Evolutionary conservation across 106 monocot species (phyloP).

Genomic region (Alisma plantagoaquatica): DNA sequence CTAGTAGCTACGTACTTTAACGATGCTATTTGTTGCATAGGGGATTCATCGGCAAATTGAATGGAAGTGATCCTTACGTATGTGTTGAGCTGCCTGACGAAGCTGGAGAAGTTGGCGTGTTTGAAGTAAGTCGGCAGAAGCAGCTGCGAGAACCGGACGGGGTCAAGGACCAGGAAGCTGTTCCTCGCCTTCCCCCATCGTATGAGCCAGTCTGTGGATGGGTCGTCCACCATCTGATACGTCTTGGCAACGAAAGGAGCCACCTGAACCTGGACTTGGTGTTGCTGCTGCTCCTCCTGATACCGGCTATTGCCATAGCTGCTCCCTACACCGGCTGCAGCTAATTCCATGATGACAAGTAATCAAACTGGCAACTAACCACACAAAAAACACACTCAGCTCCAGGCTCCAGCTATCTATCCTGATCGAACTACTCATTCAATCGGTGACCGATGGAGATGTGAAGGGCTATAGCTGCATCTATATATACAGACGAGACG

Average conservation of each 20-base stretch:
- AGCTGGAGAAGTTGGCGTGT: conserved; percentile 76
- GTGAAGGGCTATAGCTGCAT: too few species aligned
- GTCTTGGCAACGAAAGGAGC: conserved; percentile 21
- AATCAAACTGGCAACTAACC: too few species aligned
- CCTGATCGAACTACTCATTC: too few species aligned
- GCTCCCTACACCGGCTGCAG: too few species aligned
- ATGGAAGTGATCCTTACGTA: conserved; percentile 27
- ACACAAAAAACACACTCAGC: too few species aligned
- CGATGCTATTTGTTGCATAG: conserved; percentile 54
- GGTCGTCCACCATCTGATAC: conserved; percentile 17
- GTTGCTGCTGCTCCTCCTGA: too few species aligned
- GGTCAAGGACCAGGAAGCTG: conserved; percentile 17
- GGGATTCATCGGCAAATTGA: conserved; percentile 35
- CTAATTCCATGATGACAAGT: too few species aligned
- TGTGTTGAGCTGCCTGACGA: conserved; percentile 68
- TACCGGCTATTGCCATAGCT: too few species aligned
- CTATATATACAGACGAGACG: too few species aligned
- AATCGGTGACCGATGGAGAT: too few species aligned
- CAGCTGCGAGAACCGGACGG: conserved; percentile 11
- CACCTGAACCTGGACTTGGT: too few species aligned
- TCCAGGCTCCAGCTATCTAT: too few species aligned
- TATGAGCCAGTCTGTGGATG: conserved; percentile 9
- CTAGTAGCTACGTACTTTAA: not conserved
- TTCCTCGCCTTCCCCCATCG: conserved; percentile 16
- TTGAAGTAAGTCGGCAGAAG: conserved; percentile 47